These are phyloP conservation scores for Podospora pseudocomata DNA, from an alignment of 495 filamentous ascomycete genomes.

Conservation along the genomic window DNA sequence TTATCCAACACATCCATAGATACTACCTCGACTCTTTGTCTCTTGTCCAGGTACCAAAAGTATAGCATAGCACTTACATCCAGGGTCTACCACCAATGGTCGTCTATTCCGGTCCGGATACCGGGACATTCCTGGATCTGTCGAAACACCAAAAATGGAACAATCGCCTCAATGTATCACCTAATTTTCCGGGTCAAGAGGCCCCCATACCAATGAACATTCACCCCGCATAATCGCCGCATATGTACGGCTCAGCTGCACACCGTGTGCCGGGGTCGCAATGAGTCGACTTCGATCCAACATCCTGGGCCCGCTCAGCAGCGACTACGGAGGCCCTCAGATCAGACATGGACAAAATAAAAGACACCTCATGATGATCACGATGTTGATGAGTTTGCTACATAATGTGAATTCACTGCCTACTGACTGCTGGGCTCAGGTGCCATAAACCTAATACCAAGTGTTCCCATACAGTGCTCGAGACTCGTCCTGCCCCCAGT, in stretches of 20 bases:
- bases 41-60: neutral
- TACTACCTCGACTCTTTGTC: neutral
- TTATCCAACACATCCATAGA: neutral
- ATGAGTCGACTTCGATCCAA: conserved; percentile 3
- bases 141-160: neutral
- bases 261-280: neutral
- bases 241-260: neutral
- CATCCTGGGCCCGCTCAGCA: neutral
- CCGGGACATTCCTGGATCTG: conserved; percentile 2
- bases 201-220: neutral
- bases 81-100: neutral
- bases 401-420: neutral
- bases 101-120: neutral
- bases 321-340: neutral
- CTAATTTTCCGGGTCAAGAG: conserved; percentile 7
- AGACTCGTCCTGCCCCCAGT: conserved; percentile 19
- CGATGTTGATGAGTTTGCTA: neutral
- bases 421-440: neutral
- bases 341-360: neutral
- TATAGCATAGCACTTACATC: neutral
- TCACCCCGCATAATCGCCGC: neutral
- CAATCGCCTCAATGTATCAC: conserved; percentile 12
- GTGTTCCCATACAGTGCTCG: neutral
- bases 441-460: neutral
- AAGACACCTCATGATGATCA: too few species aligned